Base-by-base conservation (phyloP, 2,329 filamentous ascomycete genomes). In the Colletotrichum sp. region DNA sequence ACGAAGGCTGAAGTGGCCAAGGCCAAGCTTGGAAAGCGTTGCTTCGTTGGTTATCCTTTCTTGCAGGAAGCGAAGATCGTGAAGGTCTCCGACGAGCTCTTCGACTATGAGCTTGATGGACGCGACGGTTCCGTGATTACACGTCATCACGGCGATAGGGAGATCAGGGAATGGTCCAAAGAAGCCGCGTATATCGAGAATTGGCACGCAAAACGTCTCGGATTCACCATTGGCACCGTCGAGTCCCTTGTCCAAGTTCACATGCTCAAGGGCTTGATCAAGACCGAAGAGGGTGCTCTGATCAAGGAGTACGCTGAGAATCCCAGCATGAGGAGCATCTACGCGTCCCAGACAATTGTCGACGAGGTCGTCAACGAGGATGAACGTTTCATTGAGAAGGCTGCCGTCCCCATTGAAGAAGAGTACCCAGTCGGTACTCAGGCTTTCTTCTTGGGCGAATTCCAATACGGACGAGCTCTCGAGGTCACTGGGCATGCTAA, bases 31-130 rank as follows among this genome's bases (percentile, higher is more conserved):
- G 96, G 96, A 60, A 91, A 96, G 84, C 93, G 93, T 76, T 96
- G 98, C 75, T 95, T 95, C 82, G 94, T 99, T 76, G 96, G 96
- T 48, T 99, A 98, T 81, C 97, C 97, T 2, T 99, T 98, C 86
- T 86, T 99, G 78, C 95, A 98, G 80, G 98, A 99, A 86, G 97
- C 95, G 69, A 96, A 96, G 86, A 93, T 99, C 34, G 90, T 95
- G 67, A 93, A 93, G 71, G 95, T 99, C 2, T 96, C 96, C 1
- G 97, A 99, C 82, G 96, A 99, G 83, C 88, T 99, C 32, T 99
- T 99, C 82, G 94, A 94, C 80, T 99, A 98, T 82, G 89, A 93
- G 21, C 87, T 97, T 43, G 90, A 93, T 2, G 88, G 93, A 39
- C 90, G 92, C 77, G 92, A 92, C 74, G 88, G 88, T 55, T 92